These are phyloP conservation scores for Rheum nobile DNA, from an alignment of 148 eudicot genomes.

Conservation along the genomic window DNA sequence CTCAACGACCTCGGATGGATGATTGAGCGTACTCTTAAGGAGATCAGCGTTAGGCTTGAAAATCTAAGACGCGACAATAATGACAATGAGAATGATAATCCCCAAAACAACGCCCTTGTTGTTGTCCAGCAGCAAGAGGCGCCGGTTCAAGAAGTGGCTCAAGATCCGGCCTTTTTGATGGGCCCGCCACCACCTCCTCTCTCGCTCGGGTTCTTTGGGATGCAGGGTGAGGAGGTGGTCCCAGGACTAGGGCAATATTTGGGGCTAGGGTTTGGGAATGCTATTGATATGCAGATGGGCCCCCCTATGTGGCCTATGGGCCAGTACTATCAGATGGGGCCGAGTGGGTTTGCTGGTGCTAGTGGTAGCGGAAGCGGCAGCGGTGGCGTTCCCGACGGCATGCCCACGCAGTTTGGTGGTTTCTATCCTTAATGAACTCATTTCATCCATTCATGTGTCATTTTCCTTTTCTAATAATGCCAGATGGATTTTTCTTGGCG, in stretches of 20 bases:
- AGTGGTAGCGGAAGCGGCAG: background rate
- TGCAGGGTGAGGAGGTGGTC: background rate
- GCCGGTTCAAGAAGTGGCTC: background rate
- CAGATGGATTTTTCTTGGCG: too few relatives aligned
- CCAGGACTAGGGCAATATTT: background rate
- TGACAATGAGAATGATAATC: background rate
- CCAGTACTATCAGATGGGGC: background rate
- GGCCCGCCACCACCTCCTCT: background rate
- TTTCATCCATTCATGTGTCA: background rate
- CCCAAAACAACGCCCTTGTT: background rate
- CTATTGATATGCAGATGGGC: background rate
- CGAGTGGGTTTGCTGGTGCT: background rate
- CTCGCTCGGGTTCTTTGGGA: background rate
- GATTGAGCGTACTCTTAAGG: background rate
- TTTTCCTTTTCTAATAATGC: background rate
- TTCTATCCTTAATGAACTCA: background rate
- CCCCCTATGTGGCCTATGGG: background rate
- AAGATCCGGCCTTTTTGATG: too few relatives aligned
- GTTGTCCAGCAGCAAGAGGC: background rate
- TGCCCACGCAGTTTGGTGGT: too few relatives aligned
- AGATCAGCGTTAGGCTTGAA: background rate
- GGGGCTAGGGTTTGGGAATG: background rate
- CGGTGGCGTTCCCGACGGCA: background rate
- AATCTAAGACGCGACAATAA: background rate
- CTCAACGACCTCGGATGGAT: constrained; percentile 1